phyloP scores from a whole-genome alignment of 345 rosid genomes.

The Populus alba region DNA sequence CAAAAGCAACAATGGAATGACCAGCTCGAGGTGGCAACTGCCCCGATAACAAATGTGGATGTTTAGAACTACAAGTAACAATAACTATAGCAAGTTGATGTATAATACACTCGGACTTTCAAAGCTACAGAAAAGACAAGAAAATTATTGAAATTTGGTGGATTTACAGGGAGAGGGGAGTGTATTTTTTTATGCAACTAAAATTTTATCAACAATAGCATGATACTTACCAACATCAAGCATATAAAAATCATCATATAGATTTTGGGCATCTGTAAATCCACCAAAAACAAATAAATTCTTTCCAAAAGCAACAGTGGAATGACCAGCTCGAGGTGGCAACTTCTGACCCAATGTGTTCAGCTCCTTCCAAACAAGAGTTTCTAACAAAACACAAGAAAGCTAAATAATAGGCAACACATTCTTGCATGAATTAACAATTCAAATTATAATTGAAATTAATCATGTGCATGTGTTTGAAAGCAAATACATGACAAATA shows the following conservation, averaged over 20 bases:
- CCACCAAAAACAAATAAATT: constrained; percentile 92
- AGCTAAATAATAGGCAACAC: not conserved
- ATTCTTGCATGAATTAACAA: not conserved
- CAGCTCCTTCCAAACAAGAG: constrained; percentile 86
- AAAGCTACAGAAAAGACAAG: not conserved
- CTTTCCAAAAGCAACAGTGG: constrained; percentile 81
- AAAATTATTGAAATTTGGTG: not conserved
- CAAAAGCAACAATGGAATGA: constrained; percentile 77
- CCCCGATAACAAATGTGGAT: constrained; percentile 13
- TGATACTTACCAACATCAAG: constrained; percentile 78
- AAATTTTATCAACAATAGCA: not conserved
- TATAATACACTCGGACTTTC: not conserved
- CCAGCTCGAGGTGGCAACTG: constrained; percentile 98
- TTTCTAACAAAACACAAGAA: constrained; percentile 46
- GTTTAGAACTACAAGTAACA: not conserved
- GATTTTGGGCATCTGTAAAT: constrained; percentile 88
- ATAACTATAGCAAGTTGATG: not conserved
- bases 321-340: constrained; percentile 97
- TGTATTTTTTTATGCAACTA: not conserved
- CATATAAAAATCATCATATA: constrained; percentile 77
- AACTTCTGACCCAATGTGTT: constrained; percentile 66
- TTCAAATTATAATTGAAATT: not conserved
- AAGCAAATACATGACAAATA: not conserved
- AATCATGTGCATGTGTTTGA: not conserved
- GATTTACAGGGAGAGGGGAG: not conserved